Evolutionary conservation across 1,284 basidiomycete species (phyloP).

Genomic region (Ustilago esculenta): DNA sequence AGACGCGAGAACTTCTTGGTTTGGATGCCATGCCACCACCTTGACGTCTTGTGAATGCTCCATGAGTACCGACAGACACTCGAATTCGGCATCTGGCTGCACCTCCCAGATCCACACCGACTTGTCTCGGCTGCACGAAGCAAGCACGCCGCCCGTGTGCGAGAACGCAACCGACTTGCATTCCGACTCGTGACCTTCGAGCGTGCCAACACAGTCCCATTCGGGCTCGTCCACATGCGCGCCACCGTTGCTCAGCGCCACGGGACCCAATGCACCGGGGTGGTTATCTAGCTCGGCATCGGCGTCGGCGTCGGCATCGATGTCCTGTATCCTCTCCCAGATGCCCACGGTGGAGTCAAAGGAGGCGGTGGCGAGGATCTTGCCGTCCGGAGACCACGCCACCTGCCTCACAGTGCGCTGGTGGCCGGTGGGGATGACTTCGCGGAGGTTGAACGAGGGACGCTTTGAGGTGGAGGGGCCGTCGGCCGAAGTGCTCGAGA

Average conservation of each 20-base stretch:
- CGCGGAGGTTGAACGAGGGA: constrained; percentile 55
- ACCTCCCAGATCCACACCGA: constrained; percentile 98
- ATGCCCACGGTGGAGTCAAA: constrained; percentile 93
- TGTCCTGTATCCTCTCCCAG: constrained; percentile 75
- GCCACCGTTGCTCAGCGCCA: constrained; percentile 68
- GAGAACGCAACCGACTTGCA: constrained; percentile 95
- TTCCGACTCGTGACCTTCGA: constrained; percentile 97
- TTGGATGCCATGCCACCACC: constrained; percentile 91
- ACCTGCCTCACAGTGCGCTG: constrained; percentile 87
- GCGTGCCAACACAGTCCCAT: constrained; percentile 83
- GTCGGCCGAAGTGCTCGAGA: constrained; percentile 26
- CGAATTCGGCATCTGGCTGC: constrained; percentile 81
- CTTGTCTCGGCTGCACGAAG: constrained; percentile 93
- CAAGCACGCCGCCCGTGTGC: constrained; percentile 79
- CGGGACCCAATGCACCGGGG: constrained; percentile 11
- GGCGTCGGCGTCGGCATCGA: constrained; percentile 22
- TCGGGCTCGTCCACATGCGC: constrained; percentile 48
- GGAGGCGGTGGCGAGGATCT: constrained; percentile 88
- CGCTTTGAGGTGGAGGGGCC: constrained; percentile 48
- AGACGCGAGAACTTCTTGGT: constrained; percentile 93
- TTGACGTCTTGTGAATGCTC: constrained; percentile 98
- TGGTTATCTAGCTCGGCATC: no score
- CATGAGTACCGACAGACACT: constrained; percentile 95
- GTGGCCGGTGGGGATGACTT: constrained; percentile 77
- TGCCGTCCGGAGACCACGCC: constrained; percentile 89